Evolutionary conservation across 192 early-diverging fungal genomes (phyloP).

Genomic region (Linnemannia schmuckeri): DNA sequence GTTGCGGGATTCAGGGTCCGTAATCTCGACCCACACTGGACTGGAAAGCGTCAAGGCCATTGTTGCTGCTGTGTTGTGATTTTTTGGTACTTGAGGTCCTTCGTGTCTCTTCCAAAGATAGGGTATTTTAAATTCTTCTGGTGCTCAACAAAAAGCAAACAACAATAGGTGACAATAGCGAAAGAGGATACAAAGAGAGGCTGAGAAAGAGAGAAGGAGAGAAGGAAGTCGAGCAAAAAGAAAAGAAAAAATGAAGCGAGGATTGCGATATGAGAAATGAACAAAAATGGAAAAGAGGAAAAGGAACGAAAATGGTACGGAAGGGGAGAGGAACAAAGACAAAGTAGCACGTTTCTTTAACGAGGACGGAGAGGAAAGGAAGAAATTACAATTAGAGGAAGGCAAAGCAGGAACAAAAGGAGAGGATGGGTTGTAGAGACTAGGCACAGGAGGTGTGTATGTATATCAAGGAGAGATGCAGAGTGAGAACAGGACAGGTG

Average conservation of each 20-base stretch:
- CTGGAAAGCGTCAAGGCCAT: conserved; percentile 32
- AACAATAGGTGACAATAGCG: not conserved
- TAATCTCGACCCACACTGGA: conserved; percentile 76
- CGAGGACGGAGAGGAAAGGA: not conserved
- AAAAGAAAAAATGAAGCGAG: not conserved
- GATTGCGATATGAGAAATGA: not conserved
- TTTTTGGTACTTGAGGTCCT: no score
- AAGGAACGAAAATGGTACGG: conserved; percentile 1
- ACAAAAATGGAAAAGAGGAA: not conserved
- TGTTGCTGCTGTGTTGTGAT: not conserved
- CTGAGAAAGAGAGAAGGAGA: not conserved
- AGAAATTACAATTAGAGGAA: conserved; percentile 4
- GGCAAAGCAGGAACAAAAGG: conserved; percentile 11
- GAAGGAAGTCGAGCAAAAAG: not conserved
- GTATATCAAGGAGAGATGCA: conserved; percentile 12
- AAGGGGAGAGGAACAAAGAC: conserved; percentile 4
- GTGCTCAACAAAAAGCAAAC: not conserved
- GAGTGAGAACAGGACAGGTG: not conserved
- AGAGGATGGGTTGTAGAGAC: not conserved
- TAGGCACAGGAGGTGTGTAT: conserved; percentile 13
- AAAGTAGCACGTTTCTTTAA: conserved; percentile 6
- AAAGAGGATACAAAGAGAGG: not conserved
- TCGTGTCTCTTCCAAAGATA: not conserved
- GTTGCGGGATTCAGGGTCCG: conserved; percentile 72
- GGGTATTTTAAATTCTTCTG: not conserved